Conservation (phyloP, 805 yeast species). For the Myxozyma nipponensis region DNA sequence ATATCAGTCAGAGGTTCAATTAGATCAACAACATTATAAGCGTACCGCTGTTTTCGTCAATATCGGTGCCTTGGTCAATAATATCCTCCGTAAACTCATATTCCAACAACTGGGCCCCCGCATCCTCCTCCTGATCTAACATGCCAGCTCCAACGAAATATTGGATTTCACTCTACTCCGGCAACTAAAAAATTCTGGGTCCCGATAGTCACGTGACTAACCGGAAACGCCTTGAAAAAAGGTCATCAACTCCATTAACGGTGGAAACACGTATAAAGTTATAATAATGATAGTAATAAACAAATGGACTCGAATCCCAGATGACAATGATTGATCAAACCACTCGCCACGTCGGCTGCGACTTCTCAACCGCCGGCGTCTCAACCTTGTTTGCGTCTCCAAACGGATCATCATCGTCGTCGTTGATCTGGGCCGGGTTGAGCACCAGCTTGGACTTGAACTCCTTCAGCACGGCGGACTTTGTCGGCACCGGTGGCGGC, state of each 20-base stretch:
- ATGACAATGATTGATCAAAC: not conserved
- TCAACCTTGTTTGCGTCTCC: conserved; percentile 45
- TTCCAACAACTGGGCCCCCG: too few relatives aligned
- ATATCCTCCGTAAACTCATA: too few relatives aligned
- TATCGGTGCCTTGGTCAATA: too few relatives aligned
- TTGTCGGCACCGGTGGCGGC: conserved; percentile 29
- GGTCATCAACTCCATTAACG: too few relatives aligned
- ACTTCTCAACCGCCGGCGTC: conserved; percentile 24
- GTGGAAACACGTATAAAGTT: not conserved
- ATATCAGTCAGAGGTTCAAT: too few relatives aligned
- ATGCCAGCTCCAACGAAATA: too few relatives aligned
- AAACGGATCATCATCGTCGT: conserved; percentile 44
- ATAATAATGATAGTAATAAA: not conserved
- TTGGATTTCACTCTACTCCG: too few relatives aligned
- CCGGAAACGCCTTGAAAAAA: not conserved
- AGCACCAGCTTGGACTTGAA: conserved; percentile 22
- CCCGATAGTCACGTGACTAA: not conserved
- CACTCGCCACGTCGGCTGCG: conserved; percentile 16
- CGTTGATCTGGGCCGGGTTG: conserved; percentile 19
- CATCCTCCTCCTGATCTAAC: too few relatives aligned
- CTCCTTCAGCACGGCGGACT: conserved; percentile 25
- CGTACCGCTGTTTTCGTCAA: too few relatives aligned
- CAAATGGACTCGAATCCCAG: not conserved
- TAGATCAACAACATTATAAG: too few relatives aligned
- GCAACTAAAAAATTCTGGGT: too few relatives aligned